Evolutionary conservation across 768 basidiomycete genomes (phyloP), one percentile per base, ranked within the genome.

Genomic region (Tephrocybe sp.): DNA sequence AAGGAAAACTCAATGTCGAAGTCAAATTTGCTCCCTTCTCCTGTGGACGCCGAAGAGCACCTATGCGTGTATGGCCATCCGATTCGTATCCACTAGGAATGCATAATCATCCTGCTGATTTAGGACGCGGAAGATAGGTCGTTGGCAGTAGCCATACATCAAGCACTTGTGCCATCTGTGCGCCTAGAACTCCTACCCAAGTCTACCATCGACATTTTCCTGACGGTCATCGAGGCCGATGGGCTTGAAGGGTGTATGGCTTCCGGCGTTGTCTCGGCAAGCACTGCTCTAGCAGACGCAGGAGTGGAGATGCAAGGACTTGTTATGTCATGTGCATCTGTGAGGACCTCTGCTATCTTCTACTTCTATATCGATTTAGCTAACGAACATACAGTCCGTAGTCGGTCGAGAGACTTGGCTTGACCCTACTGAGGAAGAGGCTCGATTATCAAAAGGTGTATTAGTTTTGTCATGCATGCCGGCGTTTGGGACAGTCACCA

Each of bases 11-110:
- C 45, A 98, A 93, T 53, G 89, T 99, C 6, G 95, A 98, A 69
- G 91, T 98, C 45, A 98, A 98, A 69, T 98, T 95, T 61, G 81
- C 95, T 2, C 97, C 97, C 0, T 99, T 96, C 66, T 92, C 97
- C 7, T 92, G 87, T 59, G 68, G 73, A 23, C 78, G 75, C 13
- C 75, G 96, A 58, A 76, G 88, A 63, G 86, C 89, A 6, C 96
- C 96, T 0, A 80, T 96, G 60, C 85, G 89, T 55, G 96, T 96
- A 69, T 70, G 87, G 63, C 3, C 56, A 53, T 48, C 35, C 17
- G 17, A 45, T 46, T 43, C 32, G 39, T 47, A 22, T 23, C 45
- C 48, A 19, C 59, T n/a, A 32, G 48, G 33, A 43, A 39, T 20
- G 23, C 54, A 48, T 53, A 59, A 61, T 61, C 39, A 65, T 52